Conservation (phyloP, 345 rosid genomes). For the Euphorbia peplus region DNA sequence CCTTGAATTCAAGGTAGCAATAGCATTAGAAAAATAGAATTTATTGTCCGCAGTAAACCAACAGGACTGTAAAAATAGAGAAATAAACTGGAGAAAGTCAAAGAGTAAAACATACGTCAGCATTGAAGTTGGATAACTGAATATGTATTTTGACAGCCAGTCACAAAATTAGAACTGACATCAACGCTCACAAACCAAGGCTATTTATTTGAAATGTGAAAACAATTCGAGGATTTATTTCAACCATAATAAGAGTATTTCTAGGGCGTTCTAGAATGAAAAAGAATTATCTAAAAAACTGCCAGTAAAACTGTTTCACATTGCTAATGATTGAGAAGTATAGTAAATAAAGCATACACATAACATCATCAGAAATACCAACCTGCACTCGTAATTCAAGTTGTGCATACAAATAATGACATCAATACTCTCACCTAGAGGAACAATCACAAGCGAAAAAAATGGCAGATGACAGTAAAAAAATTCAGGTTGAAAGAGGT, state of each 20-base stretch:
- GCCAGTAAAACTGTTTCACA: neutral
- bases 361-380: neutral
- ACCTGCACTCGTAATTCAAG: neutral
- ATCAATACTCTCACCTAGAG: neutral
- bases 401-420: neutral
- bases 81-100: neutral
- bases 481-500: too few species aligned
- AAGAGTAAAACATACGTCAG: neutral
- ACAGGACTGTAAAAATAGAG: neutral
- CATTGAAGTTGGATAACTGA: neutral
- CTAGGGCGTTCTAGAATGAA: neutral
- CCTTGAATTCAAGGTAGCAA: neutral
- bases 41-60: neutral
- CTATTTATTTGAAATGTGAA: neutral
- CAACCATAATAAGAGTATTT: neutral
- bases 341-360: neutral
- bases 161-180: neutral
- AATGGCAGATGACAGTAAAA: neutral
- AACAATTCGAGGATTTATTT: neutral
- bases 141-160: neutral
- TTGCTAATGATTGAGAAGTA: neutral
- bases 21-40: constrained; percentile 1
- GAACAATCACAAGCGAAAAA: neutral
- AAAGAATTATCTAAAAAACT: neutral
- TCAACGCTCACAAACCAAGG: neutral